A percentile compares a stretch with the other conserved stretches of the same genome.
These are phyloP conservation scores for Penicillium hesseltinei DNA, from an alignment of 2,329 filamentous ascomycete species.

Conservation along the genomic window DNA sequence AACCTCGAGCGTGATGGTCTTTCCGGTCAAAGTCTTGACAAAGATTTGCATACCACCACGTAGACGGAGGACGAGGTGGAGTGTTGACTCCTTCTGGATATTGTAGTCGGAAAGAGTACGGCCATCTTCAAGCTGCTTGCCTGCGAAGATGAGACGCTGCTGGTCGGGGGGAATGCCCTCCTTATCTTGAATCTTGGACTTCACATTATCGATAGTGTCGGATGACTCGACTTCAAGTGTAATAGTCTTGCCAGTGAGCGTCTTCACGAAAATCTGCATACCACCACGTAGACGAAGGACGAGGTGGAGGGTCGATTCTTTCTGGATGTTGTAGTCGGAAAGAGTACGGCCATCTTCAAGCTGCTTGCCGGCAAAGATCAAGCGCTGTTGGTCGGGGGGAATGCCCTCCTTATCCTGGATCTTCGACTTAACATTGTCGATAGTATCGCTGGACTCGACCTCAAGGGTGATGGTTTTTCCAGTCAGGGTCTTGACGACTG, in stretches of 20 bases:
- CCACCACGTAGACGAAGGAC: constrained; percentile 61
- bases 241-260: constrained; percentile 80
- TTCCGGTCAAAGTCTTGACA: constrained; percentile 76
- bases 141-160: constrained; percentile 89
- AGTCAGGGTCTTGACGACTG: constrained; percentile 59
- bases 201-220: constrained; percentile 95
- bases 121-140: constrained; percentile 90
- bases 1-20: constrained; percentile 68
- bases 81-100: constrained; percentile 87
- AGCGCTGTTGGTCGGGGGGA: constrained; percentile 80
- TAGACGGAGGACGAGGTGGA: constrained; percentile 76
- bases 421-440: constrained; percentile 66
- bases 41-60: constrained; percentile 85
- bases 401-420: too few relatives aligned
- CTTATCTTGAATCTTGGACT: constrained; percentile 80
- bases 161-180: constrained; percentile 91
- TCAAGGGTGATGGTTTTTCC: constrained; percentile 66
- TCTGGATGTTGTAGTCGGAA: too few relatives aligned
- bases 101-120: constrained; percentile 93
- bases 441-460: constrained; percentile 75
- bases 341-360: too few relatives aligned
- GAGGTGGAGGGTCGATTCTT: too few relatives aligned
- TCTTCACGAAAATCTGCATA: constrained; percentile 61
- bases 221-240: constrained; percentile 88
- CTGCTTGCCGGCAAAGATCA: too few relatives aligned